Percentiles rank a stretch among this genome's conserved stretches.
Conservation (phyloP, 2,329 filamentous ascomycete species). For the Penicillium glabrum region DNA sequence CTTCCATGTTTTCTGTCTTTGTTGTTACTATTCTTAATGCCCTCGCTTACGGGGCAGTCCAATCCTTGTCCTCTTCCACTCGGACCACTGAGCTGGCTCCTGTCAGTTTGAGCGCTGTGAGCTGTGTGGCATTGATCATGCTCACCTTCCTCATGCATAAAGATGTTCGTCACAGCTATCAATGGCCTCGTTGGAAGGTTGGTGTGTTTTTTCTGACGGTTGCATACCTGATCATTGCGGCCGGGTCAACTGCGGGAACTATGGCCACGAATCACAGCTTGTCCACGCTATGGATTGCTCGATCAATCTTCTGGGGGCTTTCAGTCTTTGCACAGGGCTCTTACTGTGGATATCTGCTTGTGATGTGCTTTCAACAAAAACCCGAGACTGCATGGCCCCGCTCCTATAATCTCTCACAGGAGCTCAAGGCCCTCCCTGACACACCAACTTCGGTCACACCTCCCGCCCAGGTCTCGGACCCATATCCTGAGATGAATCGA, state of each 20-base stretch:
- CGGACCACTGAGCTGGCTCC: slow-evolving; percentile 24
- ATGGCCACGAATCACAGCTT: slow-evolving; percentile 22
- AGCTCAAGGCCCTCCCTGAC: slow-evolving; percentile 21
- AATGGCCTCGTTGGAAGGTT: slow-evolving; percentile 20
- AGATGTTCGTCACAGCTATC: slow-evolving; percentile 14
- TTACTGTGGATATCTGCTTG: slow-evolving; percentile 31
- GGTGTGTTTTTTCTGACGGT: slow-evolving; percentile 18
- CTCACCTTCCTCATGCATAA: slow-evolving; percentile 19
- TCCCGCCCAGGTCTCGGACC: slow-evolving; percentile 10
- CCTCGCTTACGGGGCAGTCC: slow-evolving; percentile 26
- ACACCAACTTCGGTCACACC: slow-evolving; percentile 12
- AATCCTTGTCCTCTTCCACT: slow-evolving; percentile 13
- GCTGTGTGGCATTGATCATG: slow-evolving; percentile 25
- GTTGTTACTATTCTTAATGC: slow-evolving; percentile 31
- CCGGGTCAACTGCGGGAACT: slow-evolving; percentile 27
- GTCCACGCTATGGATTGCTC: slow-evolving; percentile 29
- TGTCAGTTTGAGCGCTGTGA: slow-evolving; percentile 25
- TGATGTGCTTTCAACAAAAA: slow-evolving; percentile 10
- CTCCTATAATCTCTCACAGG: slow-evolving; percentile 19
- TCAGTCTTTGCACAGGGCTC: slow-evolving; percentile 33
- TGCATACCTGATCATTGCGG: slow-evolving; percentile 28
- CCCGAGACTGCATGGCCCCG: slow-evolving; percentile 21
- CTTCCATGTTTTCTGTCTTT: slow-evolving; percentile 23
- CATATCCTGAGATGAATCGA: slow-evolving; percentile 10
- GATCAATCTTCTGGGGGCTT: slow-evolving; percentile 37